Base-by-base conservation (phyloP, 2,329 filamentous ascomycete species). In the Colletotrichum chrysophilum region DNA sequence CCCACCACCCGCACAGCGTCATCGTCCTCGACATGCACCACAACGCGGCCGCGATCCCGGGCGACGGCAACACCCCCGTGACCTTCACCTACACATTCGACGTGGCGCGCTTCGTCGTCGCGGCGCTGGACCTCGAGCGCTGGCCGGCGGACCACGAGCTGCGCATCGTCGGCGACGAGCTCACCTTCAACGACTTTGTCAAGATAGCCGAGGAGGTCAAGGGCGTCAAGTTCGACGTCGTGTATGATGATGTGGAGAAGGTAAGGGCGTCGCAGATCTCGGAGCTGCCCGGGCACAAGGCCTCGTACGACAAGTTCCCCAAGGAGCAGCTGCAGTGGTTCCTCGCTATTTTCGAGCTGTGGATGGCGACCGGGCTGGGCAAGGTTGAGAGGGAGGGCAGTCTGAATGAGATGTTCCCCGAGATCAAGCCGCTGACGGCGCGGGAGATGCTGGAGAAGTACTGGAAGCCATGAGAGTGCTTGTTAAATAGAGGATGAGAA, bases 21-120 rank as follows among this genome's bases (percentile, higher is more conserved):
- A 84, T 88, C 26, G 83, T 86, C 5, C 77, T 90, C 26, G 87
- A 90, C 78, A 83, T 89, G 16, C 69, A 78, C 6, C 83, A 83
- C 75, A 85, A 86, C 13, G 80, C 80, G 4, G 89, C 89, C 2
- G 87, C 85, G 14, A 86, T 90, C 30, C 89, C 89, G 0, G 88
- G 88, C 0, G 81, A 85, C 36, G 89, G 89, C 0, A 82, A 87
- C 26, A 82, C 80, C 12, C 79, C 80, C 5, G 82, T 88, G 24
- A 80, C 84, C 7, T 87, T 89, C 79, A 90, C 88, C 0, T 87
- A 89, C 77, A 88, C 85, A 4, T 81, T 81, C 7, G 89, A 91
- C 78, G 81, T 91, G 58, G 88, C 85, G 5, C 83, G 79, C 52
- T 90, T 88, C 71, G 83, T 89, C 14, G 84, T 83, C 21, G 83